Evolutionary conservation across 495 filamentous ascomycete species (phyloP).

Genomic region (Cercophora sp.): DNA sequence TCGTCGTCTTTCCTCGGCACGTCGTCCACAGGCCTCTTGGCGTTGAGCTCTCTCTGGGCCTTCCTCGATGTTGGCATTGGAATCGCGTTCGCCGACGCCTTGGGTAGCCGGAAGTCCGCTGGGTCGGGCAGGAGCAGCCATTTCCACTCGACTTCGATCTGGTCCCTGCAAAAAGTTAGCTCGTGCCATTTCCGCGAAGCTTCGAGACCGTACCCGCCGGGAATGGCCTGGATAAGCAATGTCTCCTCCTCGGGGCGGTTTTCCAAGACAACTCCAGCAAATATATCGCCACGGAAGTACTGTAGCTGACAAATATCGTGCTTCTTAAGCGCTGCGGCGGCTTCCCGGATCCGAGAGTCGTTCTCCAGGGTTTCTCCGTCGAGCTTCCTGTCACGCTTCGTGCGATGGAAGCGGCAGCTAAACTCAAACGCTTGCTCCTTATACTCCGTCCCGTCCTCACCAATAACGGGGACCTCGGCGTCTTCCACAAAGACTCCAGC

Average conservation of each 20-base stretch:
- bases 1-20: constrained; percentile 63
- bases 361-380: constrained; percentile 65
- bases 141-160: constrained; percentile 72
- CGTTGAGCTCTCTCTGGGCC: constrained; percentile 54
- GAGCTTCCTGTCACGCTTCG: constrained; percentile 71
- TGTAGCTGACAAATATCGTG: constrained; percentile 87
- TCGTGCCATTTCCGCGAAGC: constrained; percentile 10
- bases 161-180: constrained; percentile 49
- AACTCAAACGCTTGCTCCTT: constrained; percentile 85
- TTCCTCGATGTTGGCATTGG: constrained; percentile 53
- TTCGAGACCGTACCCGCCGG: constrained; percentile 67
- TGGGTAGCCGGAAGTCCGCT: constrained; percentile 59
- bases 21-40: constrained; percentile 54
- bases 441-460: constrained; percentile 88
- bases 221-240: constrained; percentile 78
- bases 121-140: constrained; percentile 67
- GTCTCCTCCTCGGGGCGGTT: constrained; percentile 73
- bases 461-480: constrained; percentile 78
- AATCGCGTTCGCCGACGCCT: constrained; percentile 56
- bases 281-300: constrained; percentile 77
- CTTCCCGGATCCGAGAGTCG: constrained; percentile 63
- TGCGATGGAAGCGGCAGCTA: constrained; percentile 87
- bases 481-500: constrained; percentile 90
- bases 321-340: constrained; percentile 61
- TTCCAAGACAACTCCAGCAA: constrained; percentile 83